phyloP scores from a whole-genome alignment of 192 early-diverging fungal genomes.

The Allomyces javanicus region DNA sequence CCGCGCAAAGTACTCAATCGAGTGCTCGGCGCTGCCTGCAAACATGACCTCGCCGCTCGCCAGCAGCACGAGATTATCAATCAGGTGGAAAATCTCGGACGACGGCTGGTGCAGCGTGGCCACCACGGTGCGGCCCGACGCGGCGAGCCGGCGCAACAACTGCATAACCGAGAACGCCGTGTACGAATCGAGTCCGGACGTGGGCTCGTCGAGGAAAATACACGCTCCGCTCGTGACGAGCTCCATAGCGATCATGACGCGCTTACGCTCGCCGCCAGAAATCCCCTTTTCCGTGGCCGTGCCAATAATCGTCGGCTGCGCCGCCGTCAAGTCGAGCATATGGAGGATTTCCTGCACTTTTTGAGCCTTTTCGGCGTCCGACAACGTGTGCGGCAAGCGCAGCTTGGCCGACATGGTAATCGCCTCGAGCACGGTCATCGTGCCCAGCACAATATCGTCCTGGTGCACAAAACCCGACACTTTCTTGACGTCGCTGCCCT shows the following conservation, averaged over 20 bases:
- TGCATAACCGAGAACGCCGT: conserved; percentile 27
- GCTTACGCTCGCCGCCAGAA: conserved; percentile 54
- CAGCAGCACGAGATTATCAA: conserved; percentile 51
- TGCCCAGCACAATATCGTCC: conserved; percentile 40
- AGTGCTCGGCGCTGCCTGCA: conserved; percentile 23
- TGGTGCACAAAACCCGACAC: conserved; percentile 32
- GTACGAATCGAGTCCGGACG: conserved; percentile 41
- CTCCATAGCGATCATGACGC: conserved; percentile 53
- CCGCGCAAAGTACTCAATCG: conserved; percentile 21
- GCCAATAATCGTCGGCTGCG: conserved; percentile 45
- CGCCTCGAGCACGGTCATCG: conserved; percentile 58
- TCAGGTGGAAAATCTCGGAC: conserved; percentile 32
- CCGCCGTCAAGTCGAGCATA: conserved; percentile 40
- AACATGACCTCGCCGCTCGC: conserved; percentile 48
- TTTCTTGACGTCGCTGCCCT: conserved; percentile 38
- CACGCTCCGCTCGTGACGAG: conserved; percentile 43
- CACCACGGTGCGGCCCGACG: conserved; percentile 18
- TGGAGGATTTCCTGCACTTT: conserved; percentile 32
- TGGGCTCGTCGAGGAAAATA: conserved; percentile 51
- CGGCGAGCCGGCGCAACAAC: conserved; percentile 19
- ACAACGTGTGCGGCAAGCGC: conserved; percentile 24
- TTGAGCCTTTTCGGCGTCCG: conserved; percentile 14
- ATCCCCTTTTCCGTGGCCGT: conserved; percentile 36
- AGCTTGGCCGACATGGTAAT: conserved; percentile 42
- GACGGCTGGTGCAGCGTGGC: conserved; percentile 31